Base-by-base conservation (phyloP, 139 green algal genomes). In the Micractinium sp. region DNA sequence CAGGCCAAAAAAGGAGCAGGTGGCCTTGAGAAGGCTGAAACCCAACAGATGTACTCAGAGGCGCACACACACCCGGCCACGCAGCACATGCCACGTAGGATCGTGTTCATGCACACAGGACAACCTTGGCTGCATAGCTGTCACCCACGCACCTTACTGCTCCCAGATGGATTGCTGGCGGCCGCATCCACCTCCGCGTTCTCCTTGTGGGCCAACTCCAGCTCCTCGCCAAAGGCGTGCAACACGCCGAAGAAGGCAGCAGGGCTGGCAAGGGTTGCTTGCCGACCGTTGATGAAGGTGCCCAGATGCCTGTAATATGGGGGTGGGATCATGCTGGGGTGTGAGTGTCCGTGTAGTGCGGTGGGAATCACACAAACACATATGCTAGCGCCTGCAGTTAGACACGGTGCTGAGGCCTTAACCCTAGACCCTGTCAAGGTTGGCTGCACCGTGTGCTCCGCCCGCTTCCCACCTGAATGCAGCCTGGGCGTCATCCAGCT, bases 231-330 rank as follows among this genome's bases (percentile, higher is more conserved):
- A 82, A 95, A 94, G 14, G 66, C 87, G 53, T 81, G 27, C 35
- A 95, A 73, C 69, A 94, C 69, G 14, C 66, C 53, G 80, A 96
- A 95, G 89, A 96, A 91, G 19, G 63, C 79, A 2, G 87, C 31
- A 19, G 85, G 66, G 23, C 89, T 83, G 27, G 92, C 86, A 53
- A 93, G 85, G 31, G 89, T 91, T 82, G 87, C 87, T 38, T 39
- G 69, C 27, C 84, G 73, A 41, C 90, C 93, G 73, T 94, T 95
- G 9, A 94, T 69, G 81, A 92, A 94, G 7, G n/a, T 41, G 36
- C 89, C 74, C 39, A 92, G 85, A 47, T 89, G 66, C 67, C 84
- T 39, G 79, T 86, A 90, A 0, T 4, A 7, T 29, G 63, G 63
- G 38, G 27, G n/a, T n/a, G n/a, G 23, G 25, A 79, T 12, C 19